Percentiles rank a stretch among this genome's conserved stretches.
phyloP scores from a whole-genome alignment of 371 early-diverging fungal species.

The Apophysomyces elegans region DNA sequence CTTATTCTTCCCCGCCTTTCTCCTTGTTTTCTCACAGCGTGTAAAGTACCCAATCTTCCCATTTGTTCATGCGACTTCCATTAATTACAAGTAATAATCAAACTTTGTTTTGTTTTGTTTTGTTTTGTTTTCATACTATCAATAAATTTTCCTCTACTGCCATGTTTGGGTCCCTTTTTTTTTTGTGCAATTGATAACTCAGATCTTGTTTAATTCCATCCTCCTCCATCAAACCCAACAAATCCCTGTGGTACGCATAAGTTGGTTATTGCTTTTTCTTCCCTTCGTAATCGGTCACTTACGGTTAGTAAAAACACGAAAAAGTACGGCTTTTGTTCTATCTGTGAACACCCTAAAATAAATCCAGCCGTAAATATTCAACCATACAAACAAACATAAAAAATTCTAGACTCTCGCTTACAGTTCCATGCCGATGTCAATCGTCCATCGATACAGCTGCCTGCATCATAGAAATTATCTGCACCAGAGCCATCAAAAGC shows the following conservation, averaged over 20 bases:
- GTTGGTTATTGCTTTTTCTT: not conserved
- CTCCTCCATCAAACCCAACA: conserved; percentile 78
- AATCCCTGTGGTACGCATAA: conserved; percentile 58
- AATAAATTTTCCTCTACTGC: not conserved
- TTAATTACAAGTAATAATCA: conserved; percentile 1
- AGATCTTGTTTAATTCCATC: conserved; percentile 29
- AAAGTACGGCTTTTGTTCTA: conserved; percentile 92
- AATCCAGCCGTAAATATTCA: conserved; percentile 5
- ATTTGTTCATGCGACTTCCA: not conserved
- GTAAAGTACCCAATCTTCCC: not conserved
- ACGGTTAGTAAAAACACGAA: conserved; percentile 86
- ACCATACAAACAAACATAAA: not conserved
- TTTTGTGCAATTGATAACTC: not conserved
- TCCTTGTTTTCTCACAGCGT: not conserved
- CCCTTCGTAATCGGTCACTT: conserved; percentile 20
- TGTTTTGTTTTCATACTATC: not conserved
- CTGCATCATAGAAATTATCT: conserved; percentile 94
- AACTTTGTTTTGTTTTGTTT: conserved; percentile 10
- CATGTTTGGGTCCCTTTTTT: not conserved
- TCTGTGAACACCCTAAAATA: conserved; percentile 73
- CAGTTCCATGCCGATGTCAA: conserved; percentile 96
- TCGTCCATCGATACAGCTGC: conserved; percentile 96
- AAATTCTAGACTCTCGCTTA: conserved; percentile 23
- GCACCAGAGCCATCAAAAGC: conserved; percentile 98
- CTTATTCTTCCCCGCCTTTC: not conserved